phyloP scores from a whole-genome alignment of 768 basidiomycete genomes.

The Sutorius australiensis region DNA sequence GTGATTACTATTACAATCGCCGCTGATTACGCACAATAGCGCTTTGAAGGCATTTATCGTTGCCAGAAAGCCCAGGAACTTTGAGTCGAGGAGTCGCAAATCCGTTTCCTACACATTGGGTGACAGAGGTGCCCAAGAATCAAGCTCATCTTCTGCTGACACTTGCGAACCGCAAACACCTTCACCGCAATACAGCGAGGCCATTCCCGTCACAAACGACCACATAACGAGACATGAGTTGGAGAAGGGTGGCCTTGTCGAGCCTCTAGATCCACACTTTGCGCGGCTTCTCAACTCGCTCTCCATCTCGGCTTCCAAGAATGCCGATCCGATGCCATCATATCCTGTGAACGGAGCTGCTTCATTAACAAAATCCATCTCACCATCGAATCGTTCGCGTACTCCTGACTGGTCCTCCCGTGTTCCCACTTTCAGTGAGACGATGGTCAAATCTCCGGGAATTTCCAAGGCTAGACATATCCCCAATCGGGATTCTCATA shows the following conservation, averaged over 20 bases:
- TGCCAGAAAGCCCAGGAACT: conserved; percentile 52
- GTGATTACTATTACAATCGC: neutral
- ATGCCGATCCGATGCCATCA: conserved; percentile 10
- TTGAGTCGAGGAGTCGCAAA: conserved; percentile 37
- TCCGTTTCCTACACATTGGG: conserved; percentile 19
- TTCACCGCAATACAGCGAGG: conserved; percentile 53
- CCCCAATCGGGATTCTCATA: conserved; percentile 3
- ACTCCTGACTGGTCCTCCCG: conserved; percentile 34
- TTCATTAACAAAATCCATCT: conserved; percentile 8
- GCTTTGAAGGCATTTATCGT: conserved; percentile 63
- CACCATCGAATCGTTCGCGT: conserved; percentile 12
- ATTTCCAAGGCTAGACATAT: conserved; percentile 5
- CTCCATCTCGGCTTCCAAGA: conserved; percentile 50
- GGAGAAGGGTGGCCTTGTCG: conserved; percentile 23
- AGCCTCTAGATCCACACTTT: conserved; percentile 63
- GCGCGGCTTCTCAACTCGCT: conserved; percentile 63
- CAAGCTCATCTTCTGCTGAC: conserved; percentile 64
- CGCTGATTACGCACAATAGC: conserved; percentile 13
- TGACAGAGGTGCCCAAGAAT: conserved; percentile 47
- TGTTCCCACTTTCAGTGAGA: conserved; percentile 22
- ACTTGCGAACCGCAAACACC: conserved; percentile 61
- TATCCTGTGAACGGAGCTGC: conserved; percentile 2
- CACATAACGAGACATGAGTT: conserved; percentile 28
- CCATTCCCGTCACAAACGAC: conserved; percentile 26
- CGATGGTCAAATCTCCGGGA: conserved; percentile 2